Evolutionary conservation across 805 yeast species (phyloP).

Genomic region (Lipomyces sp.): DNA sequence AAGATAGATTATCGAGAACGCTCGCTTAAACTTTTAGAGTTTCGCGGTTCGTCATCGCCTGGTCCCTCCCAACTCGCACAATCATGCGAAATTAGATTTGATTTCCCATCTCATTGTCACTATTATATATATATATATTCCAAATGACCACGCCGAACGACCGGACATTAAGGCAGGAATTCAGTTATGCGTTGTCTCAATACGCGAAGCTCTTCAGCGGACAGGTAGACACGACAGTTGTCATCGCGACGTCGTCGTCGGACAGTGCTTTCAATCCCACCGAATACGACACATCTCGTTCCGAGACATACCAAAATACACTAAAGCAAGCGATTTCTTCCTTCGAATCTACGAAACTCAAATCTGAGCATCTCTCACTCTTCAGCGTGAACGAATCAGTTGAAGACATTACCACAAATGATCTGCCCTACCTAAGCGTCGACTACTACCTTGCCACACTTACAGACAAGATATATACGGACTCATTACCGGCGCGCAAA

Average conservation of each 20-base stretch:
- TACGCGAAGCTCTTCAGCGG: slow-evolving; percentile 21
- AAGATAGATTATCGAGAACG: too few relatives aligned
- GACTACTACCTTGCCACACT: slow-evolving; percentile 62
- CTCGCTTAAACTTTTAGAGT: not conserved
- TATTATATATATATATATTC: not conserved
- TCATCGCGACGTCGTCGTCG: not conserved
- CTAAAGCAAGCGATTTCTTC: slow-evolving; percentile 17
- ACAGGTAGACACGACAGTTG: slow-evolving; percentile 4
- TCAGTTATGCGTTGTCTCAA: slow-evolving; percentile 22
- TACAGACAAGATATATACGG: slow-evolving; percentile 42
- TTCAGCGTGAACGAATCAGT: slow-evolving; percentile 74
- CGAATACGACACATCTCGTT: slow-evolving; percentile 11
- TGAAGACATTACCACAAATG: slow-evolving; percentile 68
- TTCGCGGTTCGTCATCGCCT: not conserved
- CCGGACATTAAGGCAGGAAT: slow-evolving; percentile 30
- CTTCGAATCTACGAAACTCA: slow-evolving; percentile 16
- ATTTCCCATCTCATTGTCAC: not conserved
- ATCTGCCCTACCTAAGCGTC: slow-evolving; percentile 57
- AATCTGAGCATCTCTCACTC: slow-evolving; percentile 52
- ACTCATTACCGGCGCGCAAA: slow-evolving; percentile 15
- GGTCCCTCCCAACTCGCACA: not conserved
- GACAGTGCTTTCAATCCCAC: not conserved
- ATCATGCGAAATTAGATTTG: not conserved
- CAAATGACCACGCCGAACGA: slow-evolving; percentile 1
- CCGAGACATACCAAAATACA: slow-evolving; percentile 22